phyloP scores from a whole-genome alignment of 2,329 filamentous ascomycete species.

The Aspergillus candidus region DNA sequence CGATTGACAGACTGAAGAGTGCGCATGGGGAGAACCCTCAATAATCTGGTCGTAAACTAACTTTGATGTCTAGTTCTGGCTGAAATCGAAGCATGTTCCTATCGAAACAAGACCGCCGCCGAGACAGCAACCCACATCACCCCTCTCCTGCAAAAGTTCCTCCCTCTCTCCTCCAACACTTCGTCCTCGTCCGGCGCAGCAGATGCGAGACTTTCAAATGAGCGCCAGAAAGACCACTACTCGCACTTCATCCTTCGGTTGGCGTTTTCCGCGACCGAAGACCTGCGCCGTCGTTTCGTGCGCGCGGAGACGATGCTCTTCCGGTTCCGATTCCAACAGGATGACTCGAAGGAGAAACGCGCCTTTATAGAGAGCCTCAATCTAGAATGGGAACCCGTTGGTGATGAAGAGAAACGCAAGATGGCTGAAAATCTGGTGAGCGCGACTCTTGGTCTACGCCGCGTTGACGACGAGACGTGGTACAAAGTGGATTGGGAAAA shows the following conservation, averaged over 20 bases:
- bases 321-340: slow-evolving; percentile 69
- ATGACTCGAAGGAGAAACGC: slow-evolving; percentile 65
- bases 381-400: slow-evolving; percentile 77
- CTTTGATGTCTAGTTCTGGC: slow-evolving; percentile 29
- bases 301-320: slow-evolving; percentile 88
- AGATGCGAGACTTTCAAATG: slow-evolving; percentile 53
- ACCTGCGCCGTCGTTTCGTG: slow-evolving; percentile 77
- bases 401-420: slow-evolving; percentile 70
- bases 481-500: slow-evolving; percentile 96
- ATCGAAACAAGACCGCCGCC: slow-evolving; percentile 77
- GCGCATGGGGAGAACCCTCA: slow-evolving; percentile 16
- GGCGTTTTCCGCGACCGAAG: slow-evolving; percentile 86
- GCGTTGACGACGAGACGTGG: slow-evolving; percentile 73
- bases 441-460: slow-evolving; percentile 45
- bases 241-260: slow-evolving; percentile 94
- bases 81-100: slow-evolving; percentile 79
- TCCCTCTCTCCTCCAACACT: slow-evolving; percentile 71
- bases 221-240: slow-evolving; percentile 94
- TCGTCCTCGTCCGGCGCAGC: slow-evolving; percentile 50
- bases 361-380: slow-evolving; percentile 71
- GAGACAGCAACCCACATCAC: slow-evolving; percentile 82
- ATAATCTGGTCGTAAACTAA: neutral
- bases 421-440: slow-evolving; percentile 58
- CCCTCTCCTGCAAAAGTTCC: slow-evolving; percentile 77
- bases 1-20: slow-evolving; percentile 84